Evolutionary conservation across 305 asterid genomes (phyloP).

Genomic region (Andrographis paniculata): DNA sequence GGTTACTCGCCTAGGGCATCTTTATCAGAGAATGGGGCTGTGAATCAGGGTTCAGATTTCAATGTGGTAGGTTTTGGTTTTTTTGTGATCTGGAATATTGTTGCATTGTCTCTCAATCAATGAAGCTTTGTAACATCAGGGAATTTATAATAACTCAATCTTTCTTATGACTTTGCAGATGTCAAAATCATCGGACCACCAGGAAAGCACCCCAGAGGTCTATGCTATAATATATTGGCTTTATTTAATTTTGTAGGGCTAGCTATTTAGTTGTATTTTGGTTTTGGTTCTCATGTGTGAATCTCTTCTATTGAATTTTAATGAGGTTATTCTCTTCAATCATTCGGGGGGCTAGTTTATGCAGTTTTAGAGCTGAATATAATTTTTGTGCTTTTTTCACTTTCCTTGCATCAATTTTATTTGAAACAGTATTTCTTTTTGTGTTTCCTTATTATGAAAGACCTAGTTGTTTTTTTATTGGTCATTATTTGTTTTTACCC

Average conservation of each 20-base stretch:
- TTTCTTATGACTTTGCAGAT: constrained; percentile 31
- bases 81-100: neutral
- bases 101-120: neutral
- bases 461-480: no score
- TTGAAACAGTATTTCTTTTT: no score
- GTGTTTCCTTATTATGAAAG: no score
- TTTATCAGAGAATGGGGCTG: constrained; percentile 49
- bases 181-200: constrained; percentile 40
- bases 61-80: constrained; percentile 25
- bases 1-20: constrained; percentile 63
- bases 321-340: no score
- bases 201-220: constrained; percentile 53
- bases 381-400: neutral
- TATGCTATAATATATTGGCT: constrained; percentile 14
- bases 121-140: constrained; percentile 1
- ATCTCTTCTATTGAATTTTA: no score
- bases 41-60: constrained; percentile 39
- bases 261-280: no score
- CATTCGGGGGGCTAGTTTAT: no score
- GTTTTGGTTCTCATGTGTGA: no score
- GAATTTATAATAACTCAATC: constrained; percentile 4
- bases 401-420: no score
- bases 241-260: no score
- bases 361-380: constrained; percentile 3
- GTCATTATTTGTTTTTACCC: no score